Conservation (phyloP, 75 land plant species). For the Selaginella moellendorffii region DNA sequence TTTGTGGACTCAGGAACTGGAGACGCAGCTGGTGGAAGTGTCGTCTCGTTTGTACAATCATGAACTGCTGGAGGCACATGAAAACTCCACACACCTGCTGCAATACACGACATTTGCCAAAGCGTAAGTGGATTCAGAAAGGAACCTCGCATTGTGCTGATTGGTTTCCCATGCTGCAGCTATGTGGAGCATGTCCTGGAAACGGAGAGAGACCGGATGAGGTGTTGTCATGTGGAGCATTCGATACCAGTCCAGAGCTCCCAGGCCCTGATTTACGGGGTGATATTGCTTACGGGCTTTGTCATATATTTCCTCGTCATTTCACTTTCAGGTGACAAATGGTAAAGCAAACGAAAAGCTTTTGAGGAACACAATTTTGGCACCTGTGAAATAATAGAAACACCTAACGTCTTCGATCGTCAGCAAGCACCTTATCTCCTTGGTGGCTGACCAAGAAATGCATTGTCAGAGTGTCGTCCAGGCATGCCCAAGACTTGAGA, state of each 20-base stretch:
- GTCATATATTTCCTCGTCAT: conserved; percentile 88
- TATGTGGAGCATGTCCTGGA: conserved; percentile 62
- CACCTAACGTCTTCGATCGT: too few relatives aligned
- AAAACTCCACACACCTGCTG: conserved; percentile 62
- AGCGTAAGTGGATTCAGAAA: conserved; percentile 81
- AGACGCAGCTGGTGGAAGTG: conserved; percentile 81
- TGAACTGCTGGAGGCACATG: conserved; percentile 66
- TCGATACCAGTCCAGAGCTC: conserved; percentile 55
- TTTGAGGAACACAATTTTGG: too few relatives aligned
- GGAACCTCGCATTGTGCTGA: background rate
- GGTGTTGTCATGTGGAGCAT: conserved; percentile 67
- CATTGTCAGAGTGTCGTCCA: too few relatives aligned
- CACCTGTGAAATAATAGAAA: too few relatives aligned
- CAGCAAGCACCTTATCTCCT: too few relatives aligned
- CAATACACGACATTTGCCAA: conserved; percentile 67
- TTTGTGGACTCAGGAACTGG: conserved; percentile 69
- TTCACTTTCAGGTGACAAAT: conserved; percentile 13
- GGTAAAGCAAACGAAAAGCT: too few relatives aligned
- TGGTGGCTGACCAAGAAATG: too few relatives aligned
- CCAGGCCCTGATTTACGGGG: conserved; percentile 88
- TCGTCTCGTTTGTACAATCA: conserved; percentile 80
- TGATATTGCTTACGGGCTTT: conserved; percentile 78
- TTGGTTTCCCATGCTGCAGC: conserved; percentile 23
- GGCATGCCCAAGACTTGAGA: too few relatives aligned
- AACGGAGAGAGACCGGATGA: conserved; percentile 68